Evolutionary conservation across 2,329 filamentous ascomycete species (phyloP), one percentile per base, ranked within the genome.

Genomic region (Penicillium glabrum): DNA sequence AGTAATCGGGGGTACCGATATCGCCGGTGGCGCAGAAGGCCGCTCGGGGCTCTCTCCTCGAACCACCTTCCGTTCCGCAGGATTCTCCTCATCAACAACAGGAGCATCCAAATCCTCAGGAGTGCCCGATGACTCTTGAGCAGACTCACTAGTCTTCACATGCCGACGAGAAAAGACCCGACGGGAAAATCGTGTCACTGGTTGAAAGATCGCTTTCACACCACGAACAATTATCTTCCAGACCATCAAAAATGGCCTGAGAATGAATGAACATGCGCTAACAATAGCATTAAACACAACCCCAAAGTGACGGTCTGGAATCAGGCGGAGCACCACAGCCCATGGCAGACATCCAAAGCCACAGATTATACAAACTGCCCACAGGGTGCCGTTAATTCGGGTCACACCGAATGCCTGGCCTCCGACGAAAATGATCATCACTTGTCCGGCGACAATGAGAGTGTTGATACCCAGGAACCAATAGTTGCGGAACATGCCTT

Each of bases 361-460:
- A 37, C 96, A 84, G 26, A 95, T 81, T 55, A 99, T 83, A 8
- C 92, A 96, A 64, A 95, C 89, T 8, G 81, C 93, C 95, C 93
- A 98, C 72, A 96, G 89, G 13, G 82, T 77, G n/a, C 83, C 84
- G 19, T 86, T 87, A 63, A 97, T 81, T 1, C 80, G 77, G 1
- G 81, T 82, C 59, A 96, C 91, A 49, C 85, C 84, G 80, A 98
- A 96, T 1, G 93, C 91, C 9, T 80, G 77, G 31, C 91, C 90
- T 62, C 93, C 93, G 50, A 96, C 85, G 68, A 90, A 95, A 67
- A 97, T 84, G 71, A 98, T 98, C 75, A 97, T 83, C 26, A 95
- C 80, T 72, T 98, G 93, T 23, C 90, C 91, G 61, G 86, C 93
- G 64, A 93, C 86, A 89, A 98, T 97, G 72, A 96, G 82, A 58